Base-by-base conservation (phyloP, 2,329 filamentous ascomycete genomes). In the Chrysoporthe puriensis region DNA sequence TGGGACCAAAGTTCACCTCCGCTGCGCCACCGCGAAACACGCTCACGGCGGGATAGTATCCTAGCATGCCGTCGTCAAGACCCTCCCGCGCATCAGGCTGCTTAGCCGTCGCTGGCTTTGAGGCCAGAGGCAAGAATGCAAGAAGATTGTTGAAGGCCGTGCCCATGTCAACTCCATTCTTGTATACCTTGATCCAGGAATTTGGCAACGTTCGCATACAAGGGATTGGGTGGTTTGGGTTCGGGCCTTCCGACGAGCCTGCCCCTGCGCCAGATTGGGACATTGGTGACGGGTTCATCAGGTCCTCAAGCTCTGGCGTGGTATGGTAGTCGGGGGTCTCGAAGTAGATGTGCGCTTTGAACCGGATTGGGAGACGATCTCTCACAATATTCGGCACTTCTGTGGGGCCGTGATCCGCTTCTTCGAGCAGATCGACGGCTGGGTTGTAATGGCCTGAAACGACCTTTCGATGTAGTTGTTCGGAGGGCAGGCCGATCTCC, bases 1-100 rank as follows among this genome's bases (percentile, higher is more conserved):
- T 85, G 0, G 93, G 94, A 0, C 96, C 95, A 76, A 99, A 97
- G 78, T 97, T 97, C 73, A 95, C 90, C 77, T 98, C 92, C 18
- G 92, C 94, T 1, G 94, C 91, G 34, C 95, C 96, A 63, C 94
- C 95, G 57, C 92, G 90, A 80, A 97, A 98, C 32, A 96, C 91
- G 73, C 94, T 96, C 26, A 99, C 89, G 32, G 94, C 93, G 1
- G 96, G 96, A 75, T 97, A 97, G 80, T 99, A 99, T 13, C 96
- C 96, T 1, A 97, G 86, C 85, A 96, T 92, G 46, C 95, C 96
- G 75, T 99, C 96, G 75, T 99, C 96, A 70, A 97, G 88, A 40
- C 93, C 93, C 70, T 96, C 91, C 62, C 96, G 85, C 21, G 92
- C 93, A 14, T 92, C 93, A 54, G 91, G 85, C 71, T 91, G 89